Evolutionary conservation across 805 yeast species (phyloP), one percentile per base, ranked within the genome.

Genomic region (Candida boidinii): DNA sequence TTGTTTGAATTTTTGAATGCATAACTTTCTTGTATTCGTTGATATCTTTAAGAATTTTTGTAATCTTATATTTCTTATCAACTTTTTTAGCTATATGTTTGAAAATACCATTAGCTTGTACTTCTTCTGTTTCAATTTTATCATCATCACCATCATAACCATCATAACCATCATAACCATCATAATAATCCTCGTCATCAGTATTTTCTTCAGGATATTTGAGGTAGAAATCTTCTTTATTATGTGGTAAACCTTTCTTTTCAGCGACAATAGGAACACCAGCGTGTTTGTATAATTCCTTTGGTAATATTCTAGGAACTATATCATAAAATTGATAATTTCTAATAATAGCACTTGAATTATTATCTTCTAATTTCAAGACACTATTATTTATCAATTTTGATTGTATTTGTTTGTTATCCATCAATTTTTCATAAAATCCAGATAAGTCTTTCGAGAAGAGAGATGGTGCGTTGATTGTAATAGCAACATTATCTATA

Each of bases 241-340:
- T 4, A 26, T 38, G 41, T 11, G 48, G 48, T n/a, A 44, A 20
- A 8, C 39, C 39, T 15, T 35, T 32, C 20, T 41, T 44, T 28
- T 29, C 29, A 4, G 38, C 34, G 3, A 20, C 24, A 4, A 44
- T 27, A 2, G 46, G 36, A 5, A 14, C 21, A 1, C 48, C 48
- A 26, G 40, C 40, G 27, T 44, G 48, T 7, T 33, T 28, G 31
- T 40, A 44, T 4, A 44, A 17, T 3, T 35, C 30, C 20, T 33
- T 25, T 7, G 48, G 48, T 15, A 43, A 23, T 12, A 44, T 34
- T 15, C 37, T 37, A 4, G 48, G 46, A 9, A 44, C 48, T 17
- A 42, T 28, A 23, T 44, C 48, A 30, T 31, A 31, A 13, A 25
- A 34, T 8, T 44, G 48, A 23, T 34, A 44, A 4, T 40, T 36